Base-by-base conservation (phyloP, 257 asterid species). In the Euphrasia confusa region DNA sequence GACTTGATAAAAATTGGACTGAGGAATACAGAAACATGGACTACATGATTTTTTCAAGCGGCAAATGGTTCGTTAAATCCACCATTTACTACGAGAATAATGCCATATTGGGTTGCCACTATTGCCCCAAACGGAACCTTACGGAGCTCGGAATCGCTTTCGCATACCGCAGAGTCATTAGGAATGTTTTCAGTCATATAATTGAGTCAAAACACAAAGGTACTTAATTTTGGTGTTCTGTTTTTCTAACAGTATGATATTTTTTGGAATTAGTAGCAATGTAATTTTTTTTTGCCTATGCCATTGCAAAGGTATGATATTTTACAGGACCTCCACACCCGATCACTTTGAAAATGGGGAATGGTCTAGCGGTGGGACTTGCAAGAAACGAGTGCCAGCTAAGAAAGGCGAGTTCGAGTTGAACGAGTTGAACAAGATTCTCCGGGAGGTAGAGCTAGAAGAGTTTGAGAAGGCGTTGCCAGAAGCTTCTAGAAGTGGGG, bases 291-390 rank as follows among this genome's bases (percentile, higher is more conserved):
- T 35, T 35, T 35, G 40, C 40, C 40, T 35, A 0, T 35, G 40
- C 40, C 40, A 35, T 10, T 35, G 40, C 79, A 79, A 75, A 40
- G 95, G 94, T 4, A 58, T 55, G 67, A 60, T 78, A 37, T 78
- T 88, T 27, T 88, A 71, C 28, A 61, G 92, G 69, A 84, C 95
- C 4, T 63, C 79, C 3, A 78, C 95, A 0, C 91, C 95, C 0
- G 80, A 75, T 53, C 96, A 90, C 69, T 90, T 88, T 42, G 95
- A 88, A 45, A 65, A 74, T 13, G 98, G 96, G 2, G 76, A 77
- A n/a, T 88, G 98, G 98, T 71, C 47, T 68, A 75, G n/a, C 4
- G 96, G 98, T 0, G 98, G 96, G 54, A 30, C 30, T 6, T 90
- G 98, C 64, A 56, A 54, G 15, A 80, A 91, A 61, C 79, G 65